Percentiles rank a stretch among this genome's conserved stretches.
These are phyloP conservation scores for Starmera caribaea DNA, from an alignment of 805 yeast species.

Conservation along the genomic window DNA sequence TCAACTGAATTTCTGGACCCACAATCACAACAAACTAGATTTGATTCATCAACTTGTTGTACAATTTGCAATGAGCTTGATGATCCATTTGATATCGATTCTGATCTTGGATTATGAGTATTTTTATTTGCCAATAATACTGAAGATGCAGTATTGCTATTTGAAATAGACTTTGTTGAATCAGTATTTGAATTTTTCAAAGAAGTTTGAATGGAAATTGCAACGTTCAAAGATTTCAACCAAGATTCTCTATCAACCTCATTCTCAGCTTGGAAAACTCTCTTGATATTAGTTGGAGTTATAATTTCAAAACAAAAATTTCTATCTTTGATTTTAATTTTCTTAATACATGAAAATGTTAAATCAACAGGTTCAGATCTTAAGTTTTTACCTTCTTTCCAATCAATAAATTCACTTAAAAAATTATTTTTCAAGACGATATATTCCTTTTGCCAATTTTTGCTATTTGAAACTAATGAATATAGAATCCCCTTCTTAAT, in stretches of 20 bases:
- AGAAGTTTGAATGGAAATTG: slow-evolving; percentile 27
- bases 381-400: slow-evolving; percentile 60
- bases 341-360: slow-evolving; percentile 54
- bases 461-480: slow-evolving; percentile 48
- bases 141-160: no score
- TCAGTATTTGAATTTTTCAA: slow-evolving; percentile 3
- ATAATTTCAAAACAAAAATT: slow-evolving; percentile 65
- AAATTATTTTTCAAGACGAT: slow-evolving; percentile 63
- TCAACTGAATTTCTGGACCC: slow-evolving; percentile 56
- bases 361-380: slow-evolving; percentile 63
- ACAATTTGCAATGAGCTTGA: slow-evolving; percentile 13
- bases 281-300: slow-evolving; percentile 56
- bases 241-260: slow-evolving; percentile 61
- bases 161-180: background rate
- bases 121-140: background rate
- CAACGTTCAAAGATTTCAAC: slow-evolving; percentile 53
- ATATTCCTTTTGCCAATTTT: slow-evolving; percentile 88
- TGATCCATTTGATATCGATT: background rate
- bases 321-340: slow-evolving; percentile 17
- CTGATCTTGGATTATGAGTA: background rate
- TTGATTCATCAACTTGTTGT: slow-evolving; percentile 35
- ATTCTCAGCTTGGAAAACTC: slow-evolving; percentile 65
- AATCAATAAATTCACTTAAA: slow-evolving; percentile 64
- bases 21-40: slow-evolving; percentile 73
- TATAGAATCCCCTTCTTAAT: slow-evolving; percentile 39